Conservation (phyloP, 257 asterid species). For the Scutellaria minor region DNA sequence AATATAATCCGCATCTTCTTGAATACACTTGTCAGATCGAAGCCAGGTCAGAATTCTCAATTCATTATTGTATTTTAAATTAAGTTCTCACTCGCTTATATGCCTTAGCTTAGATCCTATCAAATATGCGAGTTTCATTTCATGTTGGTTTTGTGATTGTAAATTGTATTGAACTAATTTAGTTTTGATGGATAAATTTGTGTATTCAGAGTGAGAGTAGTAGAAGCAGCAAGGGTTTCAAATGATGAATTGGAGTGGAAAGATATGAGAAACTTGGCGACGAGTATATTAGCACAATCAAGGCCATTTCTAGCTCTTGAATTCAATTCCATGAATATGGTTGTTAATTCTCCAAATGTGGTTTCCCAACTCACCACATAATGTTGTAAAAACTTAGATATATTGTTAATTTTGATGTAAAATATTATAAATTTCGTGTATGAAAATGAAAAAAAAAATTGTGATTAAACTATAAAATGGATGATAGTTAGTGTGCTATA, state of each 20-base stretch:
- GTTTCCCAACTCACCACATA: background rate
- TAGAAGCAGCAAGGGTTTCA: background rate
- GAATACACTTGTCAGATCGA: constrained; percentile 11
- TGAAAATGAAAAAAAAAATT: too few species aligned
- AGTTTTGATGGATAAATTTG: too few species aligned
- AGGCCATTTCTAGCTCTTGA: constrained; percentile 5
- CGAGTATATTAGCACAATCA: background rate
- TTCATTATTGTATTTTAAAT: background rate
- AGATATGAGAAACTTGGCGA: background rate
- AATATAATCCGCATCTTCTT: constrained; percentile 9
- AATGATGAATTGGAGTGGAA: background rate
- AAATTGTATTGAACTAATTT: too few species aligned
- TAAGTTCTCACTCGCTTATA: too few species aligned
- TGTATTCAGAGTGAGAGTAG: constrained; percentile 1
- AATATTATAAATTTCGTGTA: too few species aligned
- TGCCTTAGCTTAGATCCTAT: too few species aligned
- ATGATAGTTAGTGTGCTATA: too few species aligned
- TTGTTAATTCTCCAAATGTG: background rate
- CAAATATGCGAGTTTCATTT: too few species aligned
- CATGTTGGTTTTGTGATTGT: background rate
- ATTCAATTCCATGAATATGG: constrained; percentile 19
- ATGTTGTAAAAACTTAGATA: background rate
- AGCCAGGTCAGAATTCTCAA: background rate
- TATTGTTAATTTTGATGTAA: too few species aligned
- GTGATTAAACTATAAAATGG: too few species aligned